Percentiles rank a stretch among this genome's conserved stretches.
These are phyloP conservation scores for Arthroderma uncinatum DNA, from an alignment of 2,329 filamentous ascomycete genomes.

Conservation along the genomic window DNA sequence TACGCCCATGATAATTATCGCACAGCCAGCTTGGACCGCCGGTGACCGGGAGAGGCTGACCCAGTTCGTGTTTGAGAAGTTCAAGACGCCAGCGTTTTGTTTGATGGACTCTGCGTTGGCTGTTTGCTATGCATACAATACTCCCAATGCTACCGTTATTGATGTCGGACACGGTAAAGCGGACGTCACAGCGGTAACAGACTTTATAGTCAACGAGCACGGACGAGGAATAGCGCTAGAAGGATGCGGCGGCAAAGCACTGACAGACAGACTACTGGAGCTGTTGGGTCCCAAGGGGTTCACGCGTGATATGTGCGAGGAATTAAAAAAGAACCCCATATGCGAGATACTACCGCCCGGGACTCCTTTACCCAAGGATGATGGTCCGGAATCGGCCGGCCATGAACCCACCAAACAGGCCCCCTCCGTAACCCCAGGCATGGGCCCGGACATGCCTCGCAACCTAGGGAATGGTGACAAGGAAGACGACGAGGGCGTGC, in stretches of 20 bases:
- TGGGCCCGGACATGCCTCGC: conserved; percentile 41
- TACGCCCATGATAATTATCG: conserved; percentile 82
- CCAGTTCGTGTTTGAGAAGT: conserved; percentile 94
- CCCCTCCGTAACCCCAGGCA: conserved; percentile 43
- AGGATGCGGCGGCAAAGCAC: conserved; percentile 72
- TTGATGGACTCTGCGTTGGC: conserved; percentile 83
- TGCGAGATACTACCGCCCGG: conserved; percentile 50
- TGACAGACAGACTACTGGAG: conserved; percentile 62
- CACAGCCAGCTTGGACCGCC: conserved; percentile 80
- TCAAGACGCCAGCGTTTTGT: conserved; percentile 83
- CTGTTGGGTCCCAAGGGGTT: conserved; percentile 51
- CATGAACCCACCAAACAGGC: conserved; percentile 28
- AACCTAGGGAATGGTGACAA: conserved; percentile 35
- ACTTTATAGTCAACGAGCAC: conserved; percentile 63
- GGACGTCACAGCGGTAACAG: conserved; percentile 80
- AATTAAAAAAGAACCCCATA: conserved; percentile 52
- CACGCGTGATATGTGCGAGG: conserved; percentile 52
- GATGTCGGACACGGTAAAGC: conserved; percentile 90
- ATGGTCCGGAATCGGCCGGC: conserved; percentile 30
- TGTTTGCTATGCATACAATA: conserved; percentile 68
- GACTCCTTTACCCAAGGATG: conserved; percentile 44
- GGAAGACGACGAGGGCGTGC: conserved; percentile 50
- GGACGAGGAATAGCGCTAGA: conserved; percentile 50
- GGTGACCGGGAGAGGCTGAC: conserved; percentile 79
- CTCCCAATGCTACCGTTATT: conserved; percentile 70